Conservation (phyloP, 306 rosid species). For the Castanopsis chinensis region DNA sequence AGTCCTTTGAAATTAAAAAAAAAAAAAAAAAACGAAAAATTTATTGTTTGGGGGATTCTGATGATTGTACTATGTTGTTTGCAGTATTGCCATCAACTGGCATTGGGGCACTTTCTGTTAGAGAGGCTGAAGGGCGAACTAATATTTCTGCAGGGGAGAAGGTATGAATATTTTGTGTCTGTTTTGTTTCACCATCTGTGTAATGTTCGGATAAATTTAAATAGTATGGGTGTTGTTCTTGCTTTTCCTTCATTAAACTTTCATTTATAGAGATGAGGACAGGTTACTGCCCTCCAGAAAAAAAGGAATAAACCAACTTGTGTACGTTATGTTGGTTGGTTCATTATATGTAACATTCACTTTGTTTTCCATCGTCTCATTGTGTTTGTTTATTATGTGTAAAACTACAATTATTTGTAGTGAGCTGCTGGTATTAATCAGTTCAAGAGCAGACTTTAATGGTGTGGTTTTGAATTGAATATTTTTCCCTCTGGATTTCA, state of each 20-base stretch:
- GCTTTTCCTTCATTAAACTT: background rate
- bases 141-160: conserved; percentile 85
- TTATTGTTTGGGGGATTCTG: conserved; percentile 18
- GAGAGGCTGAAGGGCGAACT: conserved; percentile 98
- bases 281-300: background rate
- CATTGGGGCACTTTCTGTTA: conserved; percentile 84
- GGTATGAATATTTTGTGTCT: conserved; percentile 45
- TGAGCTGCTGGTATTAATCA: background rate
- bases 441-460: background rate
- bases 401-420: background rate
- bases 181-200: conserved; percentile 4
- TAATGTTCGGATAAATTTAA: background rate
- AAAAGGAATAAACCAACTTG: too few species aligned
- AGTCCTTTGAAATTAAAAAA: background rate
- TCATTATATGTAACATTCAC: background rate
- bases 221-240: conserved; percentile 13
- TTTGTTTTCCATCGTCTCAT: background rate
- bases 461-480: conserved; percentile 1
- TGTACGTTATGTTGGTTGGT: background rate
- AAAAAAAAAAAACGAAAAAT: background rate
- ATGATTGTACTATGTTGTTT: conserved; percentile 30
- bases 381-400: background rate
- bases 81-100: conserved; percentile 95
- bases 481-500: conserved; percentile 36
- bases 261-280: background rate